Evolutionary conservation across 2,329 filamentous ascomycete species (phyloP).

Genomic region (Cytospora piceicola): DNA sequence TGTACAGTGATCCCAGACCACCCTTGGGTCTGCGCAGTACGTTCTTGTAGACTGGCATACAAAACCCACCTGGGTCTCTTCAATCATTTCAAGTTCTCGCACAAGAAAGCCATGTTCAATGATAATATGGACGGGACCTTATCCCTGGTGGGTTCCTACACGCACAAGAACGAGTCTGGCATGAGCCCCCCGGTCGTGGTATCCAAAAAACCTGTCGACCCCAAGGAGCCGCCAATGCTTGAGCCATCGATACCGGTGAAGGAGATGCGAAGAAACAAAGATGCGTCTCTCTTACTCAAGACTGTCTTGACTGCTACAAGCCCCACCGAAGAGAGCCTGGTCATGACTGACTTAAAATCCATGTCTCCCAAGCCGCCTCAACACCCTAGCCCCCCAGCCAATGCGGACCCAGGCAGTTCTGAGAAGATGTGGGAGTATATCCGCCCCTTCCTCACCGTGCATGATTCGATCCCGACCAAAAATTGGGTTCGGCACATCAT

Average conservation of each 20-base stretch:
- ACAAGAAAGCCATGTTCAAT: conserved; percentile 34
- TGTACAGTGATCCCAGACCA: conserved; percentile 1
- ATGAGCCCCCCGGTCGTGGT: conserved; percentile 33
- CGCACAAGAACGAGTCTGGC: conserved; percentile 3
- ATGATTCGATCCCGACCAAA: conserved; percentile 22
- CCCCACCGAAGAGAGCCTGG: not conserved
- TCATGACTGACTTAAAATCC: not conserved
- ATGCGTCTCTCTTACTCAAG: not conserved
- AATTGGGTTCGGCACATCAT: conserved; percentile 36
- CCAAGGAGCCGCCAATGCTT: conserved; percentile 24
- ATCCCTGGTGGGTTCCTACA: conserved; percentile 31
- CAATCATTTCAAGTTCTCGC: conserved; percentile 28
- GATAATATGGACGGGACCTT: conserved; percentile 41
- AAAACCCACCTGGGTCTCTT: conserved; percentile 3
- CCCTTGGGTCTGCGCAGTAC: conserved; percentile 24
- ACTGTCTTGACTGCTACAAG: not conserved
- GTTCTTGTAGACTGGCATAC: conserved; percentile 21
- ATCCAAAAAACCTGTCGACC: conserved; percentile 30
- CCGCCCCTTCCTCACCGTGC: conserved; percentile 33
- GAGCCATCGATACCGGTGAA: conserved; percentile 8
- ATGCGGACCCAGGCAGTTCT: conserved; percentile 7
- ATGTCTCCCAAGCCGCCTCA: not conserved
- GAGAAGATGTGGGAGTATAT: conserved; percentile 38
- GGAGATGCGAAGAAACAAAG: not conserved
- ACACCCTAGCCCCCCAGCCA: not conserved